Percentiles rank a stretch among this genome's conserved stretches.
These are phyloP conservation scores for Cicer bijugum DNA, from an alignment of 306 rosid species.

Conservation along the genomic window DNA sequence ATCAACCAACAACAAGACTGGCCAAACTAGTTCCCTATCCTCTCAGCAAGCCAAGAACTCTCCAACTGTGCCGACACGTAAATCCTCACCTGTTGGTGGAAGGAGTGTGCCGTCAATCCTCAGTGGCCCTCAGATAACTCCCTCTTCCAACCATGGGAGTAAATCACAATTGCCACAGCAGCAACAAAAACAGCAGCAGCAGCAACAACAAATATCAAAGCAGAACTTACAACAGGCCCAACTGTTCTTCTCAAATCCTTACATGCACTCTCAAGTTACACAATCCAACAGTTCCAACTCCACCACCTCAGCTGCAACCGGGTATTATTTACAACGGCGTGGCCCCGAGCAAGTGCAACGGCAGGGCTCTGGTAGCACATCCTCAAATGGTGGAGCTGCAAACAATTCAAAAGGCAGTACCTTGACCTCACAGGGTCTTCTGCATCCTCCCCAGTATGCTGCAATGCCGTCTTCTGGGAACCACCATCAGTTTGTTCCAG, in stretches of 20 bases:
- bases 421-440: constrained; percentile 60
- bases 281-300: constrained; percentile 63
- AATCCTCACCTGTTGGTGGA: constrained; percentile 86
- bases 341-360: constrained; percentile 71
- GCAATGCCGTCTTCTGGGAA: constrained; percentile 65
- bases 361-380: constrained; percentile 60
- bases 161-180: constrained; percentile 67
- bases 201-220: constrained; percentile 56
- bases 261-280: constrained; percentile 59
- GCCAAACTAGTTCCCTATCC: constrained; percentile 67
- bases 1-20: constrained; percentile 65
- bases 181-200: constrained; percentile 57
- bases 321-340: constrained; percentile 63
- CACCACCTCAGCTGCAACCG: constrained; percentile 59
- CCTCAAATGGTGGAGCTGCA: constrained; percentile 60
- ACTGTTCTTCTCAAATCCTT: constrained; percentile 56
- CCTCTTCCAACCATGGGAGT: constrained; percentile 55
- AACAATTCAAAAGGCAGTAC: constrained; percentile 64
- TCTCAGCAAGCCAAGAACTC: constrained; percentile 77
- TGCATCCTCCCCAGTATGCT: constrained; percentile 73
- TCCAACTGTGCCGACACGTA: constrained; percentile 53
- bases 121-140: constrained; percentile 63
- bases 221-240: constrained; percentile 71
- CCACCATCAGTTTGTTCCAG: constrained; percentile 64
- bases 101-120: constrained; percentile 78